phyloP scores from a whole-genome alignment of 495 filamentous ascomycete species.

The Penicillium simplicissimum region DNA sequence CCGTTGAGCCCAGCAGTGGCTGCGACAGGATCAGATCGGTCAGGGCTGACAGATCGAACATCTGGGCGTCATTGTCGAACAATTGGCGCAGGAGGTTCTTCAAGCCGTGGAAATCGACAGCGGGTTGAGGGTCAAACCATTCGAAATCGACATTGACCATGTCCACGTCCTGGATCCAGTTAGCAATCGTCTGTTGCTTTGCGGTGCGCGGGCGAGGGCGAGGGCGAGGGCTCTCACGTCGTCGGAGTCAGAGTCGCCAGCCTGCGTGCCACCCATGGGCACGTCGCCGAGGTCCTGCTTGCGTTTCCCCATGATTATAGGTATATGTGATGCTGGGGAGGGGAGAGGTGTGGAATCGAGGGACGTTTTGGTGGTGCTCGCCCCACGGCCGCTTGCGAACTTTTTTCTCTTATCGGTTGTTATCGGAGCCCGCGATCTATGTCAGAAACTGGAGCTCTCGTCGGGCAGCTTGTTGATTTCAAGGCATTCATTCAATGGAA shows the following conservation, averaged over 20 bases:
- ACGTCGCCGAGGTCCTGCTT: conserved; percentile 51
- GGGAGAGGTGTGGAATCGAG: conserved; percentile 12
- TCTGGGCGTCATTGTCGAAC: conserved; percentile 81
- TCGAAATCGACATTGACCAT: conserved; percentile 97
- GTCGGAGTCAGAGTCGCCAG: conserved; percentile 40
- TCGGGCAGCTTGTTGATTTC: neutral
- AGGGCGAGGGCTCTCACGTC: conserved; percentile 35
- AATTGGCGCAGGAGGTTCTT: conserved; percentile 90
- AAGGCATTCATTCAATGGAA: neutral
- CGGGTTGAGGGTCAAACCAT: conserved; percentile 91
- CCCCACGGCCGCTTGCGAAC: conserved; percentile 30
- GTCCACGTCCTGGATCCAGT: conserved; percentile 66
- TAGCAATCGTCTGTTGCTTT: conserved; percentile 4
- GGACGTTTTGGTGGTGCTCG: conserved; percentile 22
- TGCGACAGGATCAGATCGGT: conserved; percentile 88
- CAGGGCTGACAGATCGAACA: conserved; percentile 84
- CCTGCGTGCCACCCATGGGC: conserved; percentile 42
- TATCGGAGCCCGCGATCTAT: conserved; percentile 18
- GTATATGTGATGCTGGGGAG: conserved; percentile 7
- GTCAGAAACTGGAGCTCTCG: neutral
- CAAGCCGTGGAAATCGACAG: conserved; percentile 91
- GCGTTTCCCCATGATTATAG: conserved; percentile 49
- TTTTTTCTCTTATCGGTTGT: conserved; percentile 31
- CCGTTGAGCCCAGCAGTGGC: conserved; percentile 84
- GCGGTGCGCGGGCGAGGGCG: neutral